A percentile compares a stretch with the other conserved stretches of the same genome.
These are phyloP conservation scores for Lactifluus hygrophoroides DNA, from an alignment of 768 basidiomycete species.

Conservation along the genomic window DNA sequence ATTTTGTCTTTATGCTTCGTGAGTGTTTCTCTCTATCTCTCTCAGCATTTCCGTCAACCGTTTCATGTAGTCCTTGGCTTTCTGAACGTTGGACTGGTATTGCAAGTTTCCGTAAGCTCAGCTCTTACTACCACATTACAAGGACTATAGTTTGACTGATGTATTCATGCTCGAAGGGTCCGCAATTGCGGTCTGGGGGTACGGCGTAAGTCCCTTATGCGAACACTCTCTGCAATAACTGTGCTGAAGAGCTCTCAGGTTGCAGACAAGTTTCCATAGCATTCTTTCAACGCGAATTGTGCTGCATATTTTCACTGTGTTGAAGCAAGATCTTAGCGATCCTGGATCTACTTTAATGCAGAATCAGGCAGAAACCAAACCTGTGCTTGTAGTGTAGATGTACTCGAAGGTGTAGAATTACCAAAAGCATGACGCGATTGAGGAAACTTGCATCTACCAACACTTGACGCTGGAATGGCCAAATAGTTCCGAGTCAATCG, in stretches of 20 bases:
- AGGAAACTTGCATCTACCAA: too few relatives aligned
- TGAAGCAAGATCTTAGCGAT: neutral
- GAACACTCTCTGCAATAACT: neutral
- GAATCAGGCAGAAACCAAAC: neutral
- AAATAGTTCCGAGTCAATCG: too few relatives aligned
- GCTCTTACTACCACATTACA: neutral
- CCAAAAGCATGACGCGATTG: too few relatives aligned
- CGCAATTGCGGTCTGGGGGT: neutral
- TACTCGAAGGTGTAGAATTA: too few relatives aligned
- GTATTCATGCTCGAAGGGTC: neutral
- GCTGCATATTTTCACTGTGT: neutral
- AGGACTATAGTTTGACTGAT: neutral
- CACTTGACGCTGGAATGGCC: too few relatives aligned
- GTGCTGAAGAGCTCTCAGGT: neutral
- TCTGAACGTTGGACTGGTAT: slow-evolving; percentile 6
- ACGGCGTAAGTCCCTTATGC: slow-evolving; percentile 1
- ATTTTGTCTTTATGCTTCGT: slow-evolving; percentile 19
- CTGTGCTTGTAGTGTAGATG: too few relatives aligned
- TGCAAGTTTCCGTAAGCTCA: slow-evolving; percentile 4
- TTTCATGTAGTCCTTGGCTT: slow-evolving; percentile 2
- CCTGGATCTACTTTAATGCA: neutral
- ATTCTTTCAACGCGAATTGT: slow-evolving; percentile 14
- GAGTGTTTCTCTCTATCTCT: neutral
- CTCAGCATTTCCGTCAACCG: too few relatives aligned
- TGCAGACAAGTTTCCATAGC: slow-evolving; percentile 10